These are phyloP conservation scores for Diplotaxis tenuifolia DNA, from an alignment of 345 rosid genomes.

Conservation along the genomic window DNA sequence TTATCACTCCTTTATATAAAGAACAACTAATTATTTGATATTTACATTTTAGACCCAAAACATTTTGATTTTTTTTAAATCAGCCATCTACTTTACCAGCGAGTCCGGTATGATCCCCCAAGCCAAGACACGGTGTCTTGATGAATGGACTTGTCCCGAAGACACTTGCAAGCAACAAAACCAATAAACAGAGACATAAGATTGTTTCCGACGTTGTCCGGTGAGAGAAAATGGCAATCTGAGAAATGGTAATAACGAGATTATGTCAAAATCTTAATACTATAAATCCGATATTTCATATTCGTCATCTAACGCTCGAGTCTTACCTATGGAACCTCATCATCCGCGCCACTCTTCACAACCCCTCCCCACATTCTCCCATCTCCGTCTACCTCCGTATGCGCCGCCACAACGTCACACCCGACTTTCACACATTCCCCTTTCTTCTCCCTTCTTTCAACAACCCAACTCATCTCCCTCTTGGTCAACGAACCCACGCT, in stretches of 20 bases:
- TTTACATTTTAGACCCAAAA: conserved; percentile 22
- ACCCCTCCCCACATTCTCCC: conserved; percentile 33
- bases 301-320: conserved; percentile 42
- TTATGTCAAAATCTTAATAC: neutral
- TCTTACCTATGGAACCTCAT: conserved; percentile 52
- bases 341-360: conserved; percentile 38
- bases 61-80: neutral
- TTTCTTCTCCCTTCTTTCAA: conserved; percentile 46
- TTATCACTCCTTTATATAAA: conserved; percentile 8
- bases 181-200: neutral
- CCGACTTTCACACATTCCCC: conserved; percentile 53
- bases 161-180: no score
- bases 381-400: conserved; percentile 42
- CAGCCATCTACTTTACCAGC: neutral
- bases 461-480: conserved; percentile 33
- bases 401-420: conserved; percentile 49
- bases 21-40: neutral
- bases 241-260: neutral
- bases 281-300: conserved; percentile 43
- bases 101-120: conserved; percentile 20
- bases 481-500: conserved; percentile 66
- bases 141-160: no score
- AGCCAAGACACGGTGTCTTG: neutral
- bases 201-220: neutral
- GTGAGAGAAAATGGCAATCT: no score